phyloP scores from a whole-genome alignment of 2,329 filamentous ascomycete species.

The Neodidymelliopsis sp. region DNA sequence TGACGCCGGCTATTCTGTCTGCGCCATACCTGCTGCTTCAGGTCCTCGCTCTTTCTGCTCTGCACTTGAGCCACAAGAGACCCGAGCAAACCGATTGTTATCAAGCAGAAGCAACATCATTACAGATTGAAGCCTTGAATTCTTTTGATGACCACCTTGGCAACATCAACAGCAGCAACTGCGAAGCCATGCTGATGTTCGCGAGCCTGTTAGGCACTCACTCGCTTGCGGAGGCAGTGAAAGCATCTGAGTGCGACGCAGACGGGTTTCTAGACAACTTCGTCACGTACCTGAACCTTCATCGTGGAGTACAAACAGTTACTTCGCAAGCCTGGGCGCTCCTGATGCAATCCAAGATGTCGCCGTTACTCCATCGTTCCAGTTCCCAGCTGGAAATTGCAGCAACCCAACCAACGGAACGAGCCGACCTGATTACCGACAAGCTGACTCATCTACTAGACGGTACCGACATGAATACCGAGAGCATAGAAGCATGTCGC shows the following conservation, averaged over 20 bases:
- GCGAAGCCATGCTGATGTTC: slow-evolving; percentile 26
- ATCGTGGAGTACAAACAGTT: slow-evolving; percentile 26
- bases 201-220: slow-evolving; percentile 22
- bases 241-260: slow-evolving; percentile 9
- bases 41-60: slow-evolving; percentile 26
- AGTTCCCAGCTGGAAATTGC: slow-evolving; percentile 5
- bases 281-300: slow-evolving; percentile 27
- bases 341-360: slow-evolving; percentile 20
- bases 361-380: slow-evolving; percentile 15
- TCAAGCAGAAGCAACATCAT: slow-evolving; percentile 21
- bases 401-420: slow-evolving; percentile 9
- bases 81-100: slow-evolving; percentile 17
- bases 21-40: slow-evolving; percentile 24
- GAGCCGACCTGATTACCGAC: slow-evolving; percentile 10
- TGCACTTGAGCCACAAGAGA: slow-evolving; percentile 24
- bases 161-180: slow-evolving; percentile 20
- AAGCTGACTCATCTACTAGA: slow-evolving; percentile 21
- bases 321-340: slow-evolving; percentile 19
- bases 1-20: slow-evolving; percentile 24
- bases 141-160: slow-evolving; percentile 16
- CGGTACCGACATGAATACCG: slow-evolving; percentile 8
- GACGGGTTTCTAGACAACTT: slow-evolving; percentile 25
- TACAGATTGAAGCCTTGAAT: slow-evolving; percentile 25
- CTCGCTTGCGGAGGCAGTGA: slow-evolving; percentile 26
- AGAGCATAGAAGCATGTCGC: slow-evolving; percentile 16